phyloP scores from a whole-genome alignment of 768 basidiomycete species.

The Pleurotus sapidus region DNA sequence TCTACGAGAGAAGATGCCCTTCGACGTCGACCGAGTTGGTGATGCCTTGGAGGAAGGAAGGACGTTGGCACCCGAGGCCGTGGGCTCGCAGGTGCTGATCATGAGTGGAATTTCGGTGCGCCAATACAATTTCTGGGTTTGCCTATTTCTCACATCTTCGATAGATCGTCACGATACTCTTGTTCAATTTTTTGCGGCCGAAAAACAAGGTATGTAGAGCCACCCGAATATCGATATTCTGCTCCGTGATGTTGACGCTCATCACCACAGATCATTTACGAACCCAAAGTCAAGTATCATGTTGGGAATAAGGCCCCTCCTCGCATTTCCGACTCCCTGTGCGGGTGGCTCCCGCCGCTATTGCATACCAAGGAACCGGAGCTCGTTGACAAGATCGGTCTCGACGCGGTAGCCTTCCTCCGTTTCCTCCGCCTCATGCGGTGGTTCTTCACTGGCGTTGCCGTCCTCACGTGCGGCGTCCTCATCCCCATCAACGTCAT shows the following conservation, averaged over 20 bases:
- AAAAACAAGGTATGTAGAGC: slow-evolving; percentile 77
- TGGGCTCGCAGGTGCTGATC: slow-evolving; percentile 72
- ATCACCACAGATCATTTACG: slow-evolving; percentile 70
- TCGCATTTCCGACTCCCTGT: slow-evolving; percentile 74
- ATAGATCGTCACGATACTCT: slow-evolving; percentile 51
- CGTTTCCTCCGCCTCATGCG: slow-evolving; percentile 89
- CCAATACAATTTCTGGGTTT: neutral
- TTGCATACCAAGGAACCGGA: slow-evolving; percentile 84
- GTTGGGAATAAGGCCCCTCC: slow-evolving; percentile 75
- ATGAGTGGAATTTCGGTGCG: slow-evolving; percentile 63
- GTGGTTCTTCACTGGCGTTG: slow-evolving; percentile 63
- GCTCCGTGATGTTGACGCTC: slow-evolving; percentile 8
- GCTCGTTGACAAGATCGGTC: slow-evolving; percentile 81
- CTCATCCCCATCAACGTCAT: slow-evolving; percentile 77
- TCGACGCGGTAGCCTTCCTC: slow-evolving; percentile 91
- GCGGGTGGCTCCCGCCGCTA: slow-evolving; percentile 90
- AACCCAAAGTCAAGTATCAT: slow-evolving; percentile 93
- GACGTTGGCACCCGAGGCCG: slow-evolving; percentile 78
- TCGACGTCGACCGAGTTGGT: slow-evolving; percentile 1
- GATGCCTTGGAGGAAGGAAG: slow-evolving; percentile 21
- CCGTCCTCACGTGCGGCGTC: slow-evolving; percentile 60
- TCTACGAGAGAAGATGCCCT: neutral
- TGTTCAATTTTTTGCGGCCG: slow-evolving; percentile 79
- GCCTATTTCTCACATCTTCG: neutral
- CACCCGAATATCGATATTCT: neutral